phyloP scores from a whole-genome alignment of 371 early-diverging fungal genomes.

The Haplosporangium sp. region DNA sequence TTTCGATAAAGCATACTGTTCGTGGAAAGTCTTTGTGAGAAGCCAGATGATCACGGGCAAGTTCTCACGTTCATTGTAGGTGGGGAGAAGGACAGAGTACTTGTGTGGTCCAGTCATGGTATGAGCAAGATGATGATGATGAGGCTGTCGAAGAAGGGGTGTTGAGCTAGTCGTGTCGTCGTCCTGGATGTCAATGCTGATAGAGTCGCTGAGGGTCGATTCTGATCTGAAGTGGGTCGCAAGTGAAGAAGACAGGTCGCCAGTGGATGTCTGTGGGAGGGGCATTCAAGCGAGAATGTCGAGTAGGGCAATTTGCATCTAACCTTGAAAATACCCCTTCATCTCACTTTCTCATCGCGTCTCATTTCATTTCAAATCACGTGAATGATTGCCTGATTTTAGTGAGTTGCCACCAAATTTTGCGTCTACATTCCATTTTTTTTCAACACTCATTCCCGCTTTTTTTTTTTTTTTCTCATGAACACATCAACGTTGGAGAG shows the following conservation, averaged over 20 bases:
- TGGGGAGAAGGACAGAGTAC: constrained; percentile 96
- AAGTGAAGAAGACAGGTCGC: constrained; percentile 16
- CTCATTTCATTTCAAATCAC: too few species aligned
- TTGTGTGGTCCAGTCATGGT: constrained; percentile 57
- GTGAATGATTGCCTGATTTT: too few species aligned
- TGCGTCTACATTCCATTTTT: too few species aligned
- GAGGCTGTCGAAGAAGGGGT: constrained; percentile 8
- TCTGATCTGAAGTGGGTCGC: constrained; percentile 14
- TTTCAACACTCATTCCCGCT: too few species aligned
- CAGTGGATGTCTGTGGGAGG: constrained; percentile 5
- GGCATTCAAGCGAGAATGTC: constrained; percentile 6
- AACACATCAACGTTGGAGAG: too few species aligned
- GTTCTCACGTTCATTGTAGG: constrained; percentile 99
- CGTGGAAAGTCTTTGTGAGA: constrained; percentile 86
- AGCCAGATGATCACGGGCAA: constrained; percentile 95
- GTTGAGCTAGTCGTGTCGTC: constrained; percentile 20
- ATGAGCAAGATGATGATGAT: constrained; percentile 10
- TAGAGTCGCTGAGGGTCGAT: constrained; percentile 23
- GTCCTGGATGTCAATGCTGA: constrained; percentile 54
- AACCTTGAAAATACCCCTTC: too few species aligned
- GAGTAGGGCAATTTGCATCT: too few species aligned
- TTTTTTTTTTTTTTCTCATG: too few species aligned
- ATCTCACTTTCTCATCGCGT: too few species aligned
- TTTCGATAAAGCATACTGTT: constrained; percentile 65
- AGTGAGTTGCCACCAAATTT: too few species aligned